Evolutionary conservation across 2,329 filamentous ascomycete genomes (phyloP), one percentile per base, ranked within the genome.

Genomic region (Lecanicillium sp.): DNA sequence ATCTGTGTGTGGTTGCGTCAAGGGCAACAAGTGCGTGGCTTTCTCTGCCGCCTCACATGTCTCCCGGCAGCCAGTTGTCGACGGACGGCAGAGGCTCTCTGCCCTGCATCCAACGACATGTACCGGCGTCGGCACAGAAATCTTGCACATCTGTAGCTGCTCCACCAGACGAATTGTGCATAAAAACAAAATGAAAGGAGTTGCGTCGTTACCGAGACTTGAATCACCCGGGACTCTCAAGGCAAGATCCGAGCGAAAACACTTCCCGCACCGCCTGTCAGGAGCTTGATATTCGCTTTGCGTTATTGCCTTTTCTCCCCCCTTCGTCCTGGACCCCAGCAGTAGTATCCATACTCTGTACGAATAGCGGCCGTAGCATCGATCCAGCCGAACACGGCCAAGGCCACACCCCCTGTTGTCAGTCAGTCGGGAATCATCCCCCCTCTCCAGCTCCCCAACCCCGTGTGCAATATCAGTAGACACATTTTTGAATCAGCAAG

Each of bases 101-200:
- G 14, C 32, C 32, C 14, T 30, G 24, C 21, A 40, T 35, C 26
- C 21, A 35, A 36, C 21, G 35, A n/a, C 44, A 46, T 38, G 44
- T 32, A 39, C 35, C 26, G 23, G 44, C 36, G 27, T 46, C 37
- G 26, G 36, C 44, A 46, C n/a, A 46, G 33, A 39, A 20, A 10
- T 26, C 36, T 39, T 39, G 44, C 39, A 36, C 43, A n/a, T 38
- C 43, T 38, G 43, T 45, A 39, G 44, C 39, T n/a, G n/a, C n/a
- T 46, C 44, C 44, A 37, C 44, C 44, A 40, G 20, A 19, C 19
- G n/a, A 46, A 33, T 40, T 46, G 44, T 46, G 44, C 44, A 46
- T 46, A 45, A 23, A 27, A 36, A n/a, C n/a, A 32, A n/a, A 40
- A 36, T 33, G n/a, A n/a, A n/a, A n/a, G n/a, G n/a, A n/a, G n/a